These are phyloP conservation scores for Coemansia aciculifera DNA, from an alignment of 192 early-diverging fungal genomes.

Conservation along the genomic window DNA sequence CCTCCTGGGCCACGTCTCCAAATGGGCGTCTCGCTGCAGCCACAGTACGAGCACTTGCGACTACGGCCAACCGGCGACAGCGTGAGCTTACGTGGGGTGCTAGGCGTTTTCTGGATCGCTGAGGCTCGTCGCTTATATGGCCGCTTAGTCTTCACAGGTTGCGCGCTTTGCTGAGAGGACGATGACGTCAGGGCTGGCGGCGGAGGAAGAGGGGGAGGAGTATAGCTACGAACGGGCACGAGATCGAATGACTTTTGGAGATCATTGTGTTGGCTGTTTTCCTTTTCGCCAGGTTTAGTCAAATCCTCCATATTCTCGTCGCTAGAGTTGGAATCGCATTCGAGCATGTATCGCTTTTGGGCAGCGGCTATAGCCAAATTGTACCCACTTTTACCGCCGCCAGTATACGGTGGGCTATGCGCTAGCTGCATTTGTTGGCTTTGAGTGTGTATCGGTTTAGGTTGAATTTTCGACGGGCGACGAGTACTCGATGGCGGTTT, in stretches of 20 bases:
- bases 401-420: neutral
- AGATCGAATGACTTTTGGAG: neutral
- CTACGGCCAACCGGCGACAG: conserved; percentile 3
- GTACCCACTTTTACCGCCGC: conserved; percentile 42
- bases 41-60: conserved; percentile 67
- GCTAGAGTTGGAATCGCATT: neutral
- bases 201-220: neutral
- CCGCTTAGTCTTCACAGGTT: conserved; percentile 7
- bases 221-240: conserved; percentile 1
- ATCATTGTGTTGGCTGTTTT: neutral
- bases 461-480: neutral
- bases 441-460: neutral
- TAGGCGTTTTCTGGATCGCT: neutral
- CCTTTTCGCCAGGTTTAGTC: neutral
- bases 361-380: conserved; percentile 19
- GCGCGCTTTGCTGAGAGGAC: neutral
- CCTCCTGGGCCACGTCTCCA: conserved; percentile 77
- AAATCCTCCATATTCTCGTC: conserved; percentile 2
- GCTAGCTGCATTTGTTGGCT: neutral
- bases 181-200: neutral
- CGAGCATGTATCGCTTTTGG: conserved; percentile 7
- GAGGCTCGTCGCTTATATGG: neutral
- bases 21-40: conserved; percentile 69
- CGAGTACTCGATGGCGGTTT: neutral
- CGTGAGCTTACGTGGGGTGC: neutral